Evolutionary conservation across 2,329 filamentous ascomycete species (phyloP), one percentile per base, ranked within the genome.

Genomic region (Fusarium humuli): DNA sequence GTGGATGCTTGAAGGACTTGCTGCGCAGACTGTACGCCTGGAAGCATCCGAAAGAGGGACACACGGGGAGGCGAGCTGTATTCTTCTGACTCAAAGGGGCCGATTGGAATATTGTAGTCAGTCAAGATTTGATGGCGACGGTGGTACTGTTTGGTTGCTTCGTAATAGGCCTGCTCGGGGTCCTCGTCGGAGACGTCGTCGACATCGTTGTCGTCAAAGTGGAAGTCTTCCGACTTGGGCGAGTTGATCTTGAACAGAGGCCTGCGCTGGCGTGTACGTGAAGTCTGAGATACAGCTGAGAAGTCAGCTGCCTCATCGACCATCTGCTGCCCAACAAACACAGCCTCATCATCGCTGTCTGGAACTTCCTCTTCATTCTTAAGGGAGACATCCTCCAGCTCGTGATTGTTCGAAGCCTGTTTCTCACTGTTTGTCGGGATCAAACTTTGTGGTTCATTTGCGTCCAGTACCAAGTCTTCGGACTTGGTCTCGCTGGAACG

Each of bases 21-120:
- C 6, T 45, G 54, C 4, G 57, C 45, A 13, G 29, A 23, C 9
- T 40, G 25, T 6, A 49, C 23, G 11, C 61, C 52, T 6, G 58
- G 64, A 7, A 70, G 5, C 3, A 14, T 45, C 22, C 54, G 32
- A 3, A 34, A 25, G 14, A 25, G 7, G 12, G 32, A 48, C 6
- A 14, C 4, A 40, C 42, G 3, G 46, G 45, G 7, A 37, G 25
- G 3, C 10, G 11, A n/a, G 7, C 22, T 13, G 18, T 53, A 53
- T 20, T 42, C 34, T 22, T 41, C 34, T 5, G 49, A 29, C 12
- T 41, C 22, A 18, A 14, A 48, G 30, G 7, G 57, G 1, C 48
- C 40, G 10, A 74, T 55, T 11, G 54, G 48, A 18, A 74, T 47
- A 2, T 40, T 27, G 12, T 61, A 67, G 13, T 48, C 53, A 20